Conservation (phyloP, 1,284 basidiomycete species). For the Ceratobasidium sp. region DNA sequence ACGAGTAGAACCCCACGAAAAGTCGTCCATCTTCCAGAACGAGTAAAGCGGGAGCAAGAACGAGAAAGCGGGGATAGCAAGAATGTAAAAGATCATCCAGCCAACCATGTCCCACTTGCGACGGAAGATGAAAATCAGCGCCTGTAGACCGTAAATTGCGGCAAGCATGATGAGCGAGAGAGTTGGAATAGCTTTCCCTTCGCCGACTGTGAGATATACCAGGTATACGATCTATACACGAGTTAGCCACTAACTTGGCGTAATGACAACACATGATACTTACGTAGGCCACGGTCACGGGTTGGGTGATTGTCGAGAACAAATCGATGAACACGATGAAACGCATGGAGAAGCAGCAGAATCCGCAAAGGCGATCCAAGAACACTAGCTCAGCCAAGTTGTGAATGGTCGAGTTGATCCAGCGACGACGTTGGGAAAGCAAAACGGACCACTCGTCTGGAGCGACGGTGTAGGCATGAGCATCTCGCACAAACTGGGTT, state of each 20-base stretch:
- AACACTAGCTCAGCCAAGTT: conserved; percentile 94
- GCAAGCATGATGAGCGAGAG: conserved; percentile 91
- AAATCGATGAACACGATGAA: conserved; percentile 98
- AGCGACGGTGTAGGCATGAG: conserved; percentile 89
- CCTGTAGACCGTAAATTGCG: conserved; percentile 92
- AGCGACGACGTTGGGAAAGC: conserved; percentile 96
- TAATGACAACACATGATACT: conserved; percentile 50
- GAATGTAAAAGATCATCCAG: conserved; percentile 97
- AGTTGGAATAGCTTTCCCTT: conserved; percentile 70
- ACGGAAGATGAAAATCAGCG: conserved; percentile 83
- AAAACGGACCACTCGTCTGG: conserved; percentile 94
- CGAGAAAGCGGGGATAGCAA: conserved; percentile 90
- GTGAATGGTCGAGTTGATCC: conserved; percentile 99
- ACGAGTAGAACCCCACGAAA: conserved; percentile 97
- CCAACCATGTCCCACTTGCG: conserved; percentile 96
- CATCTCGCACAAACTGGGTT: conserved; percentile 94
- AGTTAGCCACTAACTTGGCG: neutral
- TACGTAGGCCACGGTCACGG: conserved; percentile 93
- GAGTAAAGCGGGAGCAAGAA: conserved; percentile 95
- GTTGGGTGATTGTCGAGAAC: conserved; percentile 84
- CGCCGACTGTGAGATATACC: conserved; percentile 73
- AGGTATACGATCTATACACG: conserved; percentile 79
- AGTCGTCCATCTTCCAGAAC: conserved; percentile 99
- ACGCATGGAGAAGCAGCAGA: conserved; percentile 99
- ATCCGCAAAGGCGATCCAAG: conserved; percentile 92